Evolutionary conservation across 1,284 basidiomycete genomes (phyloP).

Genomic region (Rhizoctonia solani): DNA sequence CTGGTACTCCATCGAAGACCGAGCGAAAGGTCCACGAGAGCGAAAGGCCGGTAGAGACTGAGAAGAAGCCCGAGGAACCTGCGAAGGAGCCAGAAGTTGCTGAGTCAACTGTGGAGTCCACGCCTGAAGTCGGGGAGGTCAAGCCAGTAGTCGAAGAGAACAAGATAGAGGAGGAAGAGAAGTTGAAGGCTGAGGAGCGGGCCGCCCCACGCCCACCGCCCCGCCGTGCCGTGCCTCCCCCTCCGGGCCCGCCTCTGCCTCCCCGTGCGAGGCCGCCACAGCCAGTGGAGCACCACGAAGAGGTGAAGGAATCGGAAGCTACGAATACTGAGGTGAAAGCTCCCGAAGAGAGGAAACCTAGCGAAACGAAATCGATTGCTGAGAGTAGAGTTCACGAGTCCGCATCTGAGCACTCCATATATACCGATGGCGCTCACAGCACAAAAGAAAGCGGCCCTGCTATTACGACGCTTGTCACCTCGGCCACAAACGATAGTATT

Average conservation of each 20-base stretch:
- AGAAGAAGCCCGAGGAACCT: constrained; percentile 20
- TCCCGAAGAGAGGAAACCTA: constrained; percentile 37
- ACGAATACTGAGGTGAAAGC: background rate
- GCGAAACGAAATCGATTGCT: background rate
- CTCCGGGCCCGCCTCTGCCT: constrained; percentile 4
- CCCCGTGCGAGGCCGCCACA: background rate
- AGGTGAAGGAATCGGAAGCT: background rate
- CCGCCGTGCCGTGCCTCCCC: constrained; percentile 19
- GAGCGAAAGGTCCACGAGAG: constrained; percentile 22
- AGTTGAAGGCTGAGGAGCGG: background rate
- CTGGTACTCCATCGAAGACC: constrained; percentile 26
- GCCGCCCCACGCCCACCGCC: constrained; percentile 9
- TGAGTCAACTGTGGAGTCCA: background rate
- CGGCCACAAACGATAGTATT: constrained; percentile 32
- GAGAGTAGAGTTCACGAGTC: background rate
- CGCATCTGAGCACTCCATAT: background rate
- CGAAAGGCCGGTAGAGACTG: constrained; percentile 24
- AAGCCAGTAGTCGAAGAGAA: constrained; percentile 9
- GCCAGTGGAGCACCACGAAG: background rate
- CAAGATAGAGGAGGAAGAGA: background rate
- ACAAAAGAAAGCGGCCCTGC: constrained; percentile 25
- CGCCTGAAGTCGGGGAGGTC: background rate
- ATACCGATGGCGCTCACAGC: constrained; percentile 12
- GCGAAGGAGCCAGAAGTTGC: constrained; percentile 1
- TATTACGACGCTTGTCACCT: constrained; percentile 39